A percentile compares a stretch with the other conserved stretches of the same genome.
These are phyloP conservation scores for Cladosporium cucumerinum DNA, from an alignment of 2,329 filamentous ascomycete species.

Conservation along the genomic window DNA sequence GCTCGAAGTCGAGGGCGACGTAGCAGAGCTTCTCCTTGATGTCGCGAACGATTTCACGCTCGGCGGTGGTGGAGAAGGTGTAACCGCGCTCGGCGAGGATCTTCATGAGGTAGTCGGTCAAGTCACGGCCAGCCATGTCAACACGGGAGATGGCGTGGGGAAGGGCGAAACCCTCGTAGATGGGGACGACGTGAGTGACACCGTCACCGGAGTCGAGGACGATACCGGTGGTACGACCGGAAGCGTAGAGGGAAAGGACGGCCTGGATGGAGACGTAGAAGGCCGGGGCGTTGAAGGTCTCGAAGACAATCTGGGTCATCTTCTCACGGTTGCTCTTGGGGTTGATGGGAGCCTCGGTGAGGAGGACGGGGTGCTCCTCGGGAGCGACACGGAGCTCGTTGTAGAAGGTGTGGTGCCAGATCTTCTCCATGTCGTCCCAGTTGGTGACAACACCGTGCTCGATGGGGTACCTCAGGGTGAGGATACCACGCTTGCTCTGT, in stretches of 20 bases:
- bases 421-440: conserved; percentile 99
- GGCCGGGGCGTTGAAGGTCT: conserved; percentile 99
- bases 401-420: conserved; percentile 99
- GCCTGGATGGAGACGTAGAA: conserved; percentile 99
- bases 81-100: conserved; percentile 99
- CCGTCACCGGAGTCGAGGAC: conserved; percentile 99
- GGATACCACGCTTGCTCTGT: conserved; percentile 99
- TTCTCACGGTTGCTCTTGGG: conserved; percentile 99
- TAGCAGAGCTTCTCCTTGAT: conserved; percentile 99
- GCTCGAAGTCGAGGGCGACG: conserved; percentile 99
- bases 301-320: conserved; percentile 99
- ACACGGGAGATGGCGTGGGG: conserved; percentile 99
- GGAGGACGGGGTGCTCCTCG: conserved; percentile 98
- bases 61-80: conserved; percentile 98
- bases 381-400: conserved; percentile 99
- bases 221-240: conserved; percentile 99
- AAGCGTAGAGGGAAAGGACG: conserved; percentile 98
- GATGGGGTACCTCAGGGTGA: conserved; percentile 98
- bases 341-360: conserved; percentile 99
- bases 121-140: conserved; percentile 99
- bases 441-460: conserved; percentile 99
- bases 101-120: conserved; percentile 99
- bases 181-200: conserved; percentile 99
- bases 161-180: conserved; percentile 99
- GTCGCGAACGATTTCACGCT: conserved; percentile 99